A percentile compares a stretch with the other conserved stretches of the same genome.
Conservation (phyloP, 2,329 filamentous ascomycete species). For the Venturia nashicola region DNA sequence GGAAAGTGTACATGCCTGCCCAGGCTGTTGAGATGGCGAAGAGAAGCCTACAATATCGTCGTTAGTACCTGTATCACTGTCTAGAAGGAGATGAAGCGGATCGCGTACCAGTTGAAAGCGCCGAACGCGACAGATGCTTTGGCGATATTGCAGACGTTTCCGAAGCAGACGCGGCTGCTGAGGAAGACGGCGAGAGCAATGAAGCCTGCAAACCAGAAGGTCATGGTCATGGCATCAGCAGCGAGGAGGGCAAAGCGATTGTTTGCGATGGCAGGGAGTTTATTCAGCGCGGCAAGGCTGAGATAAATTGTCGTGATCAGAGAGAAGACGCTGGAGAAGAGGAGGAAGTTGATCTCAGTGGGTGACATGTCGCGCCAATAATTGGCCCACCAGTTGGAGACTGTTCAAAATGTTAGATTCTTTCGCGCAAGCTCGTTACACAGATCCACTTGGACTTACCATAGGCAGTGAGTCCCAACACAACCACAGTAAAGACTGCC, state of each 20-base stretch:
- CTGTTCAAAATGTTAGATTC: conserved; percentile 25
- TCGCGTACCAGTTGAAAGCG: conserved; percentile 47
- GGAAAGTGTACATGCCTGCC: conserved; percentile 8
- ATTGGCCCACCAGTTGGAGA: conserved; percentile 40
- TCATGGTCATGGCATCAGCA: conserved; percentile 59
- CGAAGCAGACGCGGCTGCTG: conserved; percentile 43
- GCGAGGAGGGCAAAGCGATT: conserved; percentile 54
- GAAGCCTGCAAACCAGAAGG: conserved; percentile 86
- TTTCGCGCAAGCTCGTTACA: not conserved
- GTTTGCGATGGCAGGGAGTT: conserved; percentile 32
- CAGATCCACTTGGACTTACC: conserved; percentile 36
- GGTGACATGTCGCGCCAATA: conserved; percentile 43
- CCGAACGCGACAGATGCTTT: conserved; percentile 56
- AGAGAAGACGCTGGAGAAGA: conserved; percentile 71
- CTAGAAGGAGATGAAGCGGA: not conserved
- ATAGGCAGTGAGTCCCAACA: conserved; percentile 64
- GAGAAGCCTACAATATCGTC: not conserved
- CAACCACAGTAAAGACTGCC: conserved; percentile 55
- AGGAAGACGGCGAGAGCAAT: conserved; percentile 61
- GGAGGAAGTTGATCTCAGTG: conserved; percentile 57
- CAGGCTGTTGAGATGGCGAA: conserved; percentile 10
- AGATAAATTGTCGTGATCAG: conserved; percentile 53
- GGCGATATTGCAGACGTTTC: conserved; percentile 43
- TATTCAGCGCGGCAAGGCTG: conserved; percentile 24
- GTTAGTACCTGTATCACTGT: not conserved